A percentile compares a stretch with the other conserved stretches of the same genome.
These are phyloP conservation scores for Fusarium keratoplasticum DNA, from an alignment of 2,329 filamentous ascomycete species.

Conservation along the genomic window DNA sequence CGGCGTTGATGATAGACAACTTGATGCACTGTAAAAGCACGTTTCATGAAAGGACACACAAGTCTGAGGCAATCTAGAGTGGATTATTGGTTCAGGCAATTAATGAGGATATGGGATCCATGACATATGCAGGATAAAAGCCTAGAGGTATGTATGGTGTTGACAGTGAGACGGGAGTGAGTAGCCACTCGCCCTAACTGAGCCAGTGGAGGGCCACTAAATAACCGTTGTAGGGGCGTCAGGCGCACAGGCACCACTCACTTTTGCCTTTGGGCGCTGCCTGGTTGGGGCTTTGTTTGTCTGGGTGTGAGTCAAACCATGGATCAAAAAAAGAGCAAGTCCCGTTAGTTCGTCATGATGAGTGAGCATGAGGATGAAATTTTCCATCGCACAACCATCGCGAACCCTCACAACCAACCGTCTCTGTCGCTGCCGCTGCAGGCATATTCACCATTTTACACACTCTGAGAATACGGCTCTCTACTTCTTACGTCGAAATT, in stretches of 20 bases:
- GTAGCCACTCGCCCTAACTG: neutral
- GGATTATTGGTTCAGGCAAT: neutral
- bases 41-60: neutral
- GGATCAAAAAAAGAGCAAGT: conserved; percentile 27
- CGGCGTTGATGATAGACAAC: conserved; percentile 27
- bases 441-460: neutral
- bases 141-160: neutral
- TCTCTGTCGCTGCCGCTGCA: conserved; percentile 10
- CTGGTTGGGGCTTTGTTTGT: neutral
- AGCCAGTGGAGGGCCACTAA: conserved; percentile 12
- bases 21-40: conserved; percentile 22
- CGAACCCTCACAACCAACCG: conserved; percentile 26
- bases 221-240: conserved; percentile 26
- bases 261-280: conserved; percentile 12
- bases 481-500: conserved; percentile 11
- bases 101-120: neutral
- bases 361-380: conserved; percentile 45
- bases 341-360: conserved; percentile 41
- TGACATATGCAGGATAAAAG: neutral
- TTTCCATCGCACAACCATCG: conserved; percentile 42
- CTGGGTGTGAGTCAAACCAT: conserved; percentile 39
- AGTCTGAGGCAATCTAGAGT: conserved; percentile 2
- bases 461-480: neutral
- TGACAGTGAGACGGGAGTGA: neutral
- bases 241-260: conserved; percentile 10